phyloP scores from a whole-genome alignment of 2,329 filamentous ascomycete genomes.

The Neopestalotiopsis rosae region DNA sequence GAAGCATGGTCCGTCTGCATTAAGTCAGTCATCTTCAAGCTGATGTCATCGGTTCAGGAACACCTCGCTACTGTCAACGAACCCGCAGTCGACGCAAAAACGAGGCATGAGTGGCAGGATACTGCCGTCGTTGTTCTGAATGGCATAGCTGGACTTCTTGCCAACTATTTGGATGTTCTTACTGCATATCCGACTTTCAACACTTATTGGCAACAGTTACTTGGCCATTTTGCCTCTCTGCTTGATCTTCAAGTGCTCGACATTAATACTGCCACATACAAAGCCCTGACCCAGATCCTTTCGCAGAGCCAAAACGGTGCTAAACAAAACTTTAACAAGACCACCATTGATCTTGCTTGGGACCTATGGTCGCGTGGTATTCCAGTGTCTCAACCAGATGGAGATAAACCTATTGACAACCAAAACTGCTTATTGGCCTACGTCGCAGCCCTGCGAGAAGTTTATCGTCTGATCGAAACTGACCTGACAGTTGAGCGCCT shows the following conservation, averaged over 20 bases:
- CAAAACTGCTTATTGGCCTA: conserved; percentile 89
- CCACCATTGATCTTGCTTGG: conserved; percentile 69
- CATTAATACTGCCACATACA: conserved; percentile 74
- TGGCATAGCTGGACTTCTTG: conserved; percentile 74
- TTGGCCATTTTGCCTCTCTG: conserved; percentile 70
- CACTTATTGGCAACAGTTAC: conserved; percentile 75
- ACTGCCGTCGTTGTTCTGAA: conserved; percentile 77
- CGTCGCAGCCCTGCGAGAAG: conserved; percentile 73
- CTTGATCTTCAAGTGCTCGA: conserved; percentile 69
- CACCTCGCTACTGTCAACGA: conserved; percentile 51
- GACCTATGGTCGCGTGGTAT: conserved; percentile 71
- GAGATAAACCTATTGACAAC: conserved; percentile 64
- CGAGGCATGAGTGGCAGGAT: conserved; percentile 69
- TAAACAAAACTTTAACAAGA: conserved; percentile 50
- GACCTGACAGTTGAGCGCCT: conserved; percentile 68
- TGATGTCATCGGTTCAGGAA: conserved; percentile 72
- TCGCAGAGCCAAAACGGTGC: conserved; percentile 51
- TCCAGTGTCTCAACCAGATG: conserved; percentile 51
- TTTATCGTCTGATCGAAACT: conserved; percentile 76
- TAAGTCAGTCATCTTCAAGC: conserved; percentile 78
- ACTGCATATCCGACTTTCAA: conserved; percentile 70
- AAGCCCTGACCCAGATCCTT: conserved; percentile 69
- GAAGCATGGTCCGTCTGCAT: conserved; percentile 86
- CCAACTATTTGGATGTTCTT: conserved; percentile 77
- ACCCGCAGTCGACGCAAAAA: conserved; percentile 44